Evolutionary conservation across 352 stramenopile genomes (phyloP).

Genomic region (Phytophthora boehmeriae): DNA sequence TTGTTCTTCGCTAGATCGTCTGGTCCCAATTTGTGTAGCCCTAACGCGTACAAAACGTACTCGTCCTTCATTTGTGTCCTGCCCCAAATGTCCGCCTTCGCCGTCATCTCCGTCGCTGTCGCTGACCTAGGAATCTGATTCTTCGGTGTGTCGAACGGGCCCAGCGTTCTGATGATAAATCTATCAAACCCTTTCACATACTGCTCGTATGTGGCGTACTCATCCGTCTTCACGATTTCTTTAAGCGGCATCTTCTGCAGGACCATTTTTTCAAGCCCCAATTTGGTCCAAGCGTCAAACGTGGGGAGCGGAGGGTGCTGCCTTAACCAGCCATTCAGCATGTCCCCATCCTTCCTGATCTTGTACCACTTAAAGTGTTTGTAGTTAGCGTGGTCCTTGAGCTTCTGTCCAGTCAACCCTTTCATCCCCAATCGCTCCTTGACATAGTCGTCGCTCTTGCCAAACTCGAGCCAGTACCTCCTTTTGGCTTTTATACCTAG

Average conservation of each 20-base stretch:
- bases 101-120: neutral
- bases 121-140: neutral
- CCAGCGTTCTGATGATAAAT: no score
- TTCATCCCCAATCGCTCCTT: neutral
- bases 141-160: no score
- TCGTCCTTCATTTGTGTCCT: neutral
- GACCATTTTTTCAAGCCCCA: no score
- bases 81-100: constrained; percentile 2
- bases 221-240: neutral
- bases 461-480: neutral
- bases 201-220: neutral
- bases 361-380: neutral
- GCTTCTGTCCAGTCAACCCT: neutral
- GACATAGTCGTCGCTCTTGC: neutral
- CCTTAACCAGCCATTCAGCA: no score
- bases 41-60: neutral
- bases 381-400: neutral
- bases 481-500: neutral
- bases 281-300: no score
- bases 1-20: neutral
- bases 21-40: neutral
- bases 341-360: no score
- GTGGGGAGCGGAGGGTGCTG: no score
- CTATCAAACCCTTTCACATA: constrained; percentile 1
- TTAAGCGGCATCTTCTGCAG: neutral